These are phyloP conservation scores for Aspergillus pseudonomiae DNA, from an alignment of 2,329 filamentous ascomycete species.

Conservation along the genomic window DNA sequence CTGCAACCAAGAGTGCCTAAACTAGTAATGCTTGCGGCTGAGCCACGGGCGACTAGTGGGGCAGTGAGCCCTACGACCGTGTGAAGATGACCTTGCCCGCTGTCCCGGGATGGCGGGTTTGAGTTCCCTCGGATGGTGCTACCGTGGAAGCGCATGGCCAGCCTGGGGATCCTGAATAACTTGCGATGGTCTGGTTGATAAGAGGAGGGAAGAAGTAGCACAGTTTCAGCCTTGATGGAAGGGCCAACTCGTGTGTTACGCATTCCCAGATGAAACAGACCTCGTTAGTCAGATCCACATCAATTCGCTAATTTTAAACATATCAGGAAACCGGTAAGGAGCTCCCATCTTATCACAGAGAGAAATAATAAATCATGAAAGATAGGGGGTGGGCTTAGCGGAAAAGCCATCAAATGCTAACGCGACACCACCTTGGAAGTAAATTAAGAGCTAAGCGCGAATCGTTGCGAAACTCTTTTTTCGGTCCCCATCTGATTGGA, in stretches of 20 bases:
- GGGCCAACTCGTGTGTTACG: not conserved
- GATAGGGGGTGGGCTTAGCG: not conserved
- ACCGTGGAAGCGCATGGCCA: conserved; percentile 1
- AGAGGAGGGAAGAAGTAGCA: not conserved
- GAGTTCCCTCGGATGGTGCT: not conserved
- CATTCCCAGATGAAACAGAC: conserved; percentile 21
- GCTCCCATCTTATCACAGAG: not conserved
- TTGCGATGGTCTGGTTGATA: not conserved
- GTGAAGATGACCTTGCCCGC: conserved; percentile 8
- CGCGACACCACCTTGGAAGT: not conserved
- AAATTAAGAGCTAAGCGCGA: not conserved
- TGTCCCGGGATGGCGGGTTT: not conserved
- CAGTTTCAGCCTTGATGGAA: conserved; percentile 12
- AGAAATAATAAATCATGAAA: not conserved
- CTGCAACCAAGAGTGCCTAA: not conserved
- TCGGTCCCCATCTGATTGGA: conserved; percentile 1
- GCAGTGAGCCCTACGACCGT: conserved; percentile 7
- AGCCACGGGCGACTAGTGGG: conserved; percentile 3
- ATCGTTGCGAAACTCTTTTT: not conserved
- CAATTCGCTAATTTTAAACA: conserved; percentile 12
- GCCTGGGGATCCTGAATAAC: not conserved
- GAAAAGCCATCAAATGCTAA: not conserved
- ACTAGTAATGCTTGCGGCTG: conserved; percentile 5
- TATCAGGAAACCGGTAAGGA: conserved; percentile 4
- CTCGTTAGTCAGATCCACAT: conserved; percentile 1